Evolutionary conservation across 2,329 filamentous ascomycete species (phyloP).

Genomic region (Talaromyces pinophilus): DNA sequence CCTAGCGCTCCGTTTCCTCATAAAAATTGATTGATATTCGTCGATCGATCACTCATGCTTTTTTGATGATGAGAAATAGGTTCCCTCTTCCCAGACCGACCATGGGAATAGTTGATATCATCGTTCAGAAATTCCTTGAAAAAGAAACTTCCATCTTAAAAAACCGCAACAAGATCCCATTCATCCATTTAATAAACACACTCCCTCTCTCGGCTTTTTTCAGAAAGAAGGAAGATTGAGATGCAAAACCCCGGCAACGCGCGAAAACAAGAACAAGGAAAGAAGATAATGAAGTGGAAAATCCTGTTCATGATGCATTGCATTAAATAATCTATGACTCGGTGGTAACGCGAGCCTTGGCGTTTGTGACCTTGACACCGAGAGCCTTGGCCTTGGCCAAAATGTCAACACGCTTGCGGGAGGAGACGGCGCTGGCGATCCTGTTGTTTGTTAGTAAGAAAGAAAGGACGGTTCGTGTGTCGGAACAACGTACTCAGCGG

Average conservation of each 20-base stretch:
- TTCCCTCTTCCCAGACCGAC: slow-evolving; percentile 19
- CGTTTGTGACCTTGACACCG: slow-evolving; percentile 99
- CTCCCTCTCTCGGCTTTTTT: neutral
- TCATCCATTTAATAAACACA: slow-evolving; percentile 13
- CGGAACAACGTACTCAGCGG: slow-evolving; percentile 80
- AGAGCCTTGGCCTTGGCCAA: slow-evolving; percentile 95
- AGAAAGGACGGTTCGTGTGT: no score
- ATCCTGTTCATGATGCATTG: slow-evolving; percentile 24
- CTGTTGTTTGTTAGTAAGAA: slow-evolving; percentile 50
- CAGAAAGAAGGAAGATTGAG: slow-evolving; percentile 13
- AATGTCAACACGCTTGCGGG: slow-evolving; percentile 98
- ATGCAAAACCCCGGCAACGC: slow-evolving; percentile 17
- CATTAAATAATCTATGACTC: slow-evolving; percentile 62
- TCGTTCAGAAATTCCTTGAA: neutral
- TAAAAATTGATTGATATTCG: slow-evolving; percentile 16
- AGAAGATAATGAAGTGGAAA: slow-evolving; percentile 18
- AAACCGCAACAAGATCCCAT: slow-evolving; percentile 16
- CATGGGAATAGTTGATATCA: slow-evolving; percentile 9
- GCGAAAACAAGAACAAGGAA: slow-evolving; percentile 24
- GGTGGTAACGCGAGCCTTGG: slow-evolving; percentile 97
- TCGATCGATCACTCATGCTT: slow-evolving; percentile 21
- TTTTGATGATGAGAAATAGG: slow-evolving; percentile 8
- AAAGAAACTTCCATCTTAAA: neutral
- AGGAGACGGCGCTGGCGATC: slow-evolving; percentile 97
- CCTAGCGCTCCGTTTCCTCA: slow-evolving; percentile 16